Base-by-base conservation (phyloP, 352 stramenopile species). In the Globisporangium nodosum region DNA sequence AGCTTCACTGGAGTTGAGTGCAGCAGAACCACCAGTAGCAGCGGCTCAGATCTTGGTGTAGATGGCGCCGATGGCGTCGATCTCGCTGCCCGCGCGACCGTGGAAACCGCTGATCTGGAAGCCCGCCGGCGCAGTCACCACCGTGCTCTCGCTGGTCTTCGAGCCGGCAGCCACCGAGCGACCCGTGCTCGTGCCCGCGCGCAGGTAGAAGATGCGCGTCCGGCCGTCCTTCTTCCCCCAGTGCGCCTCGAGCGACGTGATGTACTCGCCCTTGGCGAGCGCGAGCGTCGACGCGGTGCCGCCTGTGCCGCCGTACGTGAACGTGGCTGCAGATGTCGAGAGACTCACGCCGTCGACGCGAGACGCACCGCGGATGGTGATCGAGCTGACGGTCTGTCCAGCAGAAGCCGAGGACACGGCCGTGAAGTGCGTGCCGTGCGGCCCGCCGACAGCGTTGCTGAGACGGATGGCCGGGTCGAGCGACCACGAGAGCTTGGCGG, bases 71-170 rank as follows among this genome's bases (percentile, higher is more conserved):
- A 84, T 58, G 2, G 65, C 68, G 39, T 81, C 70, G n/a, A 84
- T 54, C 16, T 65, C 68, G 33, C 79, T 63, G 2, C 70, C 70
- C 3, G 66, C 54, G 8, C 74, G 71, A 13, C 74, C 74, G 53
- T 84, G 74, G 61, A 81, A 84, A 27, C 60, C 71, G 37, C 68
- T 77, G 52, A 84, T 68, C 42, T 84, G 74, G 30, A 67, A 84
- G 0, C 70, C 74, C 0, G 60, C 53, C 11, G 72, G 70, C 7
- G 74, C 74, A 35, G 69, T 60, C 57, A 72, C 55, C 6, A 59
- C 69, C 15, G 61, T 58, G 18, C 60, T 76, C 20, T 68, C 55
- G 45, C 49, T 66, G 3, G 68, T 80, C 47, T 70, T 70, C 7
- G 61, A 64, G 50, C 72, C 76, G n/a, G 45, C 57, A 1, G 65